phyloP scores from a whole-genome alignment of 2,329 filamentous ascomycete species.

The Teratosphaeria zuluensis region DNA sequence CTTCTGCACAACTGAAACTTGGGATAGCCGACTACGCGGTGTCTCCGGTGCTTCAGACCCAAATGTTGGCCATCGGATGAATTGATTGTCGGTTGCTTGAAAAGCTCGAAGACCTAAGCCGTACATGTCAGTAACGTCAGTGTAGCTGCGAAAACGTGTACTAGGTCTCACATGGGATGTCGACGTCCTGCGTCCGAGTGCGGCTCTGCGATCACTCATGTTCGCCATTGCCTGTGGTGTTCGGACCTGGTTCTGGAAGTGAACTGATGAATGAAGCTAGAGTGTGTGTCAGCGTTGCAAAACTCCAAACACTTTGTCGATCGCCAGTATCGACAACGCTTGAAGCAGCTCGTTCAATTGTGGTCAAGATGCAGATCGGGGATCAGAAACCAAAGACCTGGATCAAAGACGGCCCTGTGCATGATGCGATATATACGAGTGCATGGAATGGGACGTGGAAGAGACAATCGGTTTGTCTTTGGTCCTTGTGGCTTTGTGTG shows the following conservation, averaged over 20 bases:
- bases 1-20: background rate
- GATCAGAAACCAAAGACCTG: background rate
- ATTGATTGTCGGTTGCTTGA: background rate
- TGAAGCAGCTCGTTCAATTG: background rate
- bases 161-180: background rate
- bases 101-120: background rate
- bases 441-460: background rate
- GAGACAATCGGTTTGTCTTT: background rate
- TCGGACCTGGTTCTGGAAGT: background rate
- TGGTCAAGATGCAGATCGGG: background rate
- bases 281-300: background rate
- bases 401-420: background rate
- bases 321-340: background rate
- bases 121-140: background rate
- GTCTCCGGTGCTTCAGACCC: background rate
- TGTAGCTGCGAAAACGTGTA: background rate
- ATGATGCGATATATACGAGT: background rate
- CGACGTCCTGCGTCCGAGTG: background rate
- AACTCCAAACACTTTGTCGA: background rate
- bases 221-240: background rate
- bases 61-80: background rate
- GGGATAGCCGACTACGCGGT: background rate
- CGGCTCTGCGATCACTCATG: background rate
- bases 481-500: background rate
- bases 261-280: background rate